phyloP scores from a whole-genome alignment of 352 stramenopile species.

The Achlya hypogyna region DNA sequence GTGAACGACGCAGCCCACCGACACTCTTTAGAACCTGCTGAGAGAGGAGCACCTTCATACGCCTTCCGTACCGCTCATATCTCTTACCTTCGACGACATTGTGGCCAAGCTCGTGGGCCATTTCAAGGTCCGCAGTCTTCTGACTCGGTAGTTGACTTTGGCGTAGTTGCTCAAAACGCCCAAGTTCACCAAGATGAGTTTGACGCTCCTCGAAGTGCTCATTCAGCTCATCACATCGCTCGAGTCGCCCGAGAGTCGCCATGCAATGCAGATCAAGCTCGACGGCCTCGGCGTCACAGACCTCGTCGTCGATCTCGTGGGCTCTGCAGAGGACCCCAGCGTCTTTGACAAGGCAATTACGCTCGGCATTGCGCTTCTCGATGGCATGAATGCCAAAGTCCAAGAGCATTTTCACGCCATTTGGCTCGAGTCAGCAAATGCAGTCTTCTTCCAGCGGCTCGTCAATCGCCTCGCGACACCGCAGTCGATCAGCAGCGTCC shows the following conservation, averaged over 20 bases:
- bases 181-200: slow-evolving; percentile 53
- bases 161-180: slow-evolving; percentile 37
- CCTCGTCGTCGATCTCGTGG: slow-evolving; percentile 55
- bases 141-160: neutral
- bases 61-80: slow-evolving; percentile 33
- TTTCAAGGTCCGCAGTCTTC: slow-evolving; percentile 14
- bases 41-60: slow-evolving; percentile 38
- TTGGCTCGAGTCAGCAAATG: slow-evolving; percentile 29
- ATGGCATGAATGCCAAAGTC: slow-evolving; percentile 70
- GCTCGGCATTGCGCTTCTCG: slow-evolving; percentile 52
- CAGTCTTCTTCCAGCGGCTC: slow-evolving; percentile 44
- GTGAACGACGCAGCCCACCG: neutral
- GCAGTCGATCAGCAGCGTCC: no score
- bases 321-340: slow-evolving; percentile 38
- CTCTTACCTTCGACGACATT: slow-evolving; percentile 55
- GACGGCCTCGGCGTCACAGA: slow-evolving; percentile 50
- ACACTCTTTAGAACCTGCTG: slow-evolving; percentile 22
- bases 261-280: slow-evolving; percentile 59
- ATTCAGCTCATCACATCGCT: slow-evolving; percentile 62
- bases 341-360: slow-evolving; percentile 50
- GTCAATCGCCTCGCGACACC: slow-evolving; percentile 40
- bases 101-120: slow-evolving; percentile 52
- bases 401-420: slow-evolving; percentile 55
- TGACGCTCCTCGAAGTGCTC: slow-evolving; percentile 62
- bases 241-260: slow-evolving; percentile 35